Base-by-base conservation (phyloP, 2,329 filamentous ascomycete genomes). In the Calonectria honghensis region DNA sequence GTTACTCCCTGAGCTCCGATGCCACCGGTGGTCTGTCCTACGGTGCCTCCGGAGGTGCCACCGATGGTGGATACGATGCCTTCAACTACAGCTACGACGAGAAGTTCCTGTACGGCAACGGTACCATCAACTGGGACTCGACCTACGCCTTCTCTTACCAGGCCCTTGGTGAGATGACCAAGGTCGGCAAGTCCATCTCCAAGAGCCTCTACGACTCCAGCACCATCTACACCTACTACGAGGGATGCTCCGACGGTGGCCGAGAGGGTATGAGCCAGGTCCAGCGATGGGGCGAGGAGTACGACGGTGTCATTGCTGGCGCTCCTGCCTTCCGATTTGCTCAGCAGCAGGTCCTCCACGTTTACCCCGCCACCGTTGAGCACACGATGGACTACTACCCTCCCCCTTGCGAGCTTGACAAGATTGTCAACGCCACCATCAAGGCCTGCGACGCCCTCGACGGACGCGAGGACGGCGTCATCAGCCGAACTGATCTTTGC, bases 391-490 rank as follows among this genome's bases (percentile, higher is more conserved):
- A 83, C 68, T 88, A 89, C 27, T 77, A 70, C 32, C 76, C 76
- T 20, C 66, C 75, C 76, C 85, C 88, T 0, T 87, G 86, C 54
- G 88, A 89, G 65, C 78, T 91, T 18, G 83, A 85, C 7, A 87
- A 87, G 78, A 90, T 91, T 59, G 85, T 89, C 27, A 91, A 91
- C 78, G 83, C 85, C 50, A 91, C 90, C 6, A 90, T 92, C 61
- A 83, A 84, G 1, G 87, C 87, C 45, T 92, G 90, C 66, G 90
- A 92, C 75, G 83, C 86, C 10, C 83, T 92, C 7, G 90, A 92
- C 70, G 90, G 91, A 7, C 85, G 85, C 57, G 86, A 84, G 0
- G 90, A 92, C 70, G 89, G 90, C 16, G 88, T 92, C 6, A 85
- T 92, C 54, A 77, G 81, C 29, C 80, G 84, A 6, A 81, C 84